Evolutionary conservation across 2,329 filamentous ascomycete genomes (phyloP).

Genomic region (Monosporascus ibericus): DNA sequence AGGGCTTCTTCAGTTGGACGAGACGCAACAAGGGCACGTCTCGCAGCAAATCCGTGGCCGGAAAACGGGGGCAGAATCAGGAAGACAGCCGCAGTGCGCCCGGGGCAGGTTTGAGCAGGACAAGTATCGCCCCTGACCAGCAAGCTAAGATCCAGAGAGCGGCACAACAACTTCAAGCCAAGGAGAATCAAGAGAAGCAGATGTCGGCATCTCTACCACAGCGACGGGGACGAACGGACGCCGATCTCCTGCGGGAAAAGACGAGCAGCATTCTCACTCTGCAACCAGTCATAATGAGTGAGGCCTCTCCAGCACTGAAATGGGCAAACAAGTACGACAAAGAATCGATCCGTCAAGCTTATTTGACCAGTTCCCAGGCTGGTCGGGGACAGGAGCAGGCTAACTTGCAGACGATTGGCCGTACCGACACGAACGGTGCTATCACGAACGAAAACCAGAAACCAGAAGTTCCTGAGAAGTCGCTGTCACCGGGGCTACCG

Average conservation of each 20-base stretch:
- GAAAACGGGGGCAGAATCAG: constrained; percentile 51
- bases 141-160: constrained; percentile 91
- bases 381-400: constrained; percentile 58
- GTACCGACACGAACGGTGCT: constrained; percentile 17
- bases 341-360: constrained; percentile 76
- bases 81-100: constrained; percentile 33
- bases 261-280: constrained; percentile 87
- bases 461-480: constrained; percentile 38
- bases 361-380: constrained; percentile 66
- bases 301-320: constrained; percentile 90
- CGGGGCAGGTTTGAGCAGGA: constrained; percentile 58
- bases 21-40: constrained; percentile 56
- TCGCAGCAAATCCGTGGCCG: constrained; percentile 64
- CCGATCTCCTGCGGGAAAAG: constrained; percentile 57
- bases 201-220: constrained; percentile 32
- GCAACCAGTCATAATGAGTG: constrained; percentile 75
- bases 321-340: constrained; percentile 97
- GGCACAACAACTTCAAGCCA: constrained; percentile 73
- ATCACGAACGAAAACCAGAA: constrained; percentile 25
- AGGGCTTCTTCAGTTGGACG: constrained; percentile 85
- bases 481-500: constrained; percentile 23
- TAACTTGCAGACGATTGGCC: constrained; percentile 36
- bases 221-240: constrained; percentile 50
- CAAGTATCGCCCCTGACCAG: constrained; percentile 82
- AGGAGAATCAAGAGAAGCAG: constrained; percentile 48